Conservation (phyloP, 805 yeast genomes). For the Henningerozyma blattae region DNA sequence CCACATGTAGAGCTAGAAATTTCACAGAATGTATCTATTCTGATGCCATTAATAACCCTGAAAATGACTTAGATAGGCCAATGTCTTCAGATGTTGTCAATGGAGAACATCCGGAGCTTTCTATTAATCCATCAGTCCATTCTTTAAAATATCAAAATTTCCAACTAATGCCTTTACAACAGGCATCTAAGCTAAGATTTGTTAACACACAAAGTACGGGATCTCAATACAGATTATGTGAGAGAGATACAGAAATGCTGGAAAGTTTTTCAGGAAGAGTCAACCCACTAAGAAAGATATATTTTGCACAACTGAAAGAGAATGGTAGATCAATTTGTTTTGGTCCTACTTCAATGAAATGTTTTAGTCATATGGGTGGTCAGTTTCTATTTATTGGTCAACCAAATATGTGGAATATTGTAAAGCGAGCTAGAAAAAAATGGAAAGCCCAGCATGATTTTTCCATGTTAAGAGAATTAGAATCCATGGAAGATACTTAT, state of each 20-base stretch:
- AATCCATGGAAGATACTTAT: not conserved
- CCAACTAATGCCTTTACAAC: too few species aligned
- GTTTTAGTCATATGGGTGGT: constrained; percentile 4
- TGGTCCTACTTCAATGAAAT: constrained; percentile 18
- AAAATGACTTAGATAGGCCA: not conserved
- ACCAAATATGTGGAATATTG: constrained; percentile 12
- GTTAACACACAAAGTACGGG: too few species aligned
- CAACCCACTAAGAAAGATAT: not conserved
- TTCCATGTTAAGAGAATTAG: constrained; percentile 1
- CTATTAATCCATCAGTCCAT: not conserved
- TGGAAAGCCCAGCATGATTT: constrained; percentile 7
- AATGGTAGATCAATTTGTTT: constrained; percentile 8
- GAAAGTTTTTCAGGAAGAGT: not conserved
- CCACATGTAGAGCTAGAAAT: constrained; percentile 29
- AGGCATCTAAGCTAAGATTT: too few species aligned
- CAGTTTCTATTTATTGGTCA: constrained; percentile 10
- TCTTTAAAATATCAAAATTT: too few species aligned
- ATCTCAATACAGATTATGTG: not conserved
- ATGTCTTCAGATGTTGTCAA: not conserved
- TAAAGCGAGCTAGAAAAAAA: constrained; percentile 12
- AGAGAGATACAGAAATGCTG: not conserved
- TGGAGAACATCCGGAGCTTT: not conserved
- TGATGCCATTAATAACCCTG: constrained; percentile 7
- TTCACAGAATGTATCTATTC: constrained; percentile 19
- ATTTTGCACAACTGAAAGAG: not conserved